These are phyloP conservation scores for Plasmodium cynomolgi DNA, from an alignment of 169 alveolate genomes.

Conservation along the genomic window DNA sequence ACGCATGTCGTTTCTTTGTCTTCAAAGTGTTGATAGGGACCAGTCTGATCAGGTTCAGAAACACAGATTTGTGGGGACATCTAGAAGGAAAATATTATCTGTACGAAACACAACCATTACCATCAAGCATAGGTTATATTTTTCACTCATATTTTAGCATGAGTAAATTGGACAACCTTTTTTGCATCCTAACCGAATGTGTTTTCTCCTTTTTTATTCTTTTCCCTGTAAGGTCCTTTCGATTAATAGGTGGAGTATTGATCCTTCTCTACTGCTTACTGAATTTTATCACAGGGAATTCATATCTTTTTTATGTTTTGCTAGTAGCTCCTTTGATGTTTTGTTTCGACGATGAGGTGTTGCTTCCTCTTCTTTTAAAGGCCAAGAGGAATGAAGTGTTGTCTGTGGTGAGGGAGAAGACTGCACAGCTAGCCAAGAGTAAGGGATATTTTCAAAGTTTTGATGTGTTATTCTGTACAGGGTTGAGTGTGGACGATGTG, in stretches of 20 bases:
- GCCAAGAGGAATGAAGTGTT: constrained; percentile 32
- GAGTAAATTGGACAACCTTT: constrained; percentile 47
- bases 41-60: constrained; percentile 27
- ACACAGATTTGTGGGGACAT: constrained; percentile 39
- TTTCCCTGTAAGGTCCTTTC: constrained; percentile 45
- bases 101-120: constrained; percentile 58
- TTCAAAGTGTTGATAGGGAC: constrained; percentile 56
- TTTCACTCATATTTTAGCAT: background rate
- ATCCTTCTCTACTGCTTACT: constrained; percentile 32
- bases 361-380: constrained; percentile 20
- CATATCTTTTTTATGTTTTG: constrained; percentile 40
- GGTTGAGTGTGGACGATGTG: constrained; percentile 20
- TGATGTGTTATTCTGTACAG: constrained; percentile 28
- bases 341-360: constrained; percentile 63
- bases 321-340: constrained; percentile 56
- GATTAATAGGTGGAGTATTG: constrained; percentile 36
- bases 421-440: background rate
- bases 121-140: constrained; percentile 11
- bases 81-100: constrained; percentile 47
- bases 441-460: constrained; percentile 29
- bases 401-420: constrained; percentile 24
- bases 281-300: constrained; percentile 40
- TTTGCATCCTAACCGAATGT: constrained; percentile 51
- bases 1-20: constrained; percentile 28
- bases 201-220: constrained; percentile 50